Conservation (phyloP, 306 rosid genomes). For the Corylus americana region DNA sequence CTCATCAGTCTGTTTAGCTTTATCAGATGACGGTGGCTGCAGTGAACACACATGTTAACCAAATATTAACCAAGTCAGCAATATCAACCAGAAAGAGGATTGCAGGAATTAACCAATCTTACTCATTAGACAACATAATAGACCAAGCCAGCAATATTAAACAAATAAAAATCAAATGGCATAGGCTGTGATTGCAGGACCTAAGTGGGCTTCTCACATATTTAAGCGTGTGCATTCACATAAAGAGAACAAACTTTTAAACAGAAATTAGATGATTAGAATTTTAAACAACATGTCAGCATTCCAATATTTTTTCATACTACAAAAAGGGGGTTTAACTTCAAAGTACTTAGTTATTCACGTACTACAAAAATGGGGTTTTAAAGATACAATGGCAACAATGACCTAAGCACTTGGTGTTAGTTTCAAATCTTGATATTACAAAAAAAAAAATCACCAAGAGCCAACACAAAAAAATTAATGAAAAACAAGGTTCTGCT, state of each 20-base stretch:
- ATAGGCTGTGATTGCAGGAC: no score
- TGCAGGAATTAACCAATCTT: not conserved
- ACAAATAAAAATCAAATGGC: not conserved
- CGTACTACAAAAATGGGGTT: not conserved
- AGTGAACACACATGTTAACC: slow-evolving; percentile 14
- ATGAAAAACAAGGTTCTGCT: not conserved
- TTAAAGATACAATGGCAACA: not conserved
- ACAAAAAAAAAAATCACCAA: not conserved
- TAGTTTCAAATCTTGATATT: not conserved
- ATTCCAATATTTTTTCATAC: not conserved
- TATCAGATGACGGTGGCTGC: slow-evolving; percentile 39
- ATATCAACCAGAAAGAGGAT: not conserved
- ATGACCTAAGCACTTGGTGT: not conserved
- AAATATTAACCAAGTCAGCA: not conserved
- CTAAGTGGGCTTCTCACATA: not conserved
- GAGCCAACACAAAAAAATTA: not conserved
- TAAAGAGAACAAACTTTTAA: not conserved
- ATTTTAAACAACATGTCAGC: not conserved
- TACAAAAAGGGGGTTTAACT: not conserved
- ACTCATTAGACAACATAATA: not conserved
- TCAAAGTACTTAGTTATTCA: not conserved
- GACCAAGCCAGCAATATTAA: not conserved
- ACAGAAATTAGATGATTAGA: not conserved
- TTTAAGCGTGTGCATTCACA: not conserved
- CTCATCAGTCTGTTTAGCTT: slow-evolving; percentile 34